Conservation (phyloP, 2,329 filamentous ascomycete species). For the Mycosphaerelloides madeirae region DNA sequence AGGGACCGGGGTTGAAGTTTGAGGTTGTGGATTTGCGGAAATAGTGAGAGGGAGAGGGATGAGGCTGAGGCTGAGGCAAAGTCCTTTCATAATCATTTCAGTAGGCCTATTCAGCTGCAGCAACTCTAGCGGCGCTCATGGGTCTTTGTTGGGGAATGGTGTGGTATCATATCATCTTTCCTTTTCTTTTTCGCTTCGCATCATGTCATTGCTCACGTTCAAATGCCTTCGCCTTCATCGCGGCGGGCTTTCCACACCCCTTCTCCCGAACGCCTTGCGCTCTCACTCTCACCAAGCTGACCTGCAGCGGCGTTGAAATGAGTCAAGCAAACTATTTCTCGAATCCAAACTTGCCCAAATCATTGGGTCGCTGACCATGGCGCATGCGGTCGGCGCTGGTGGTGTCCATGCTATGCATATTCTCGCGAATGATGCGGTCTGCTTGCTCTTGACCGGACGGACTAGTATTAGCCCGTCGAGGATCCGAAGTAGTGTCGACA, state of each 20-base stretch:
- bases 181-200: no score
- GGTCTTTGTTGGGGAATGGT: no score
- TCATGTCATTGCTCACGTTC: no score
- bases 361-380: constrained; percentile 41
- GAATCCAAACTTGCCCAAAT: constrained; percentile 58
- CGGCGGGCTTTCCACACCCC: no score
- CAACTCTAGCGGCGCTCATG: no score
- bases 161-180: no score
- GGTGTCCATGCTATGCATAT: constrained; percentile 46
- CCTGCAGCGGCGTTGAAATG: background rate
- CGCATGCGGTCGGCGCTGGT: constrained; percentile 31
- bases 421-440: constrained; percentile 60
- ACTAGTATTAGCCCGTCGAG: constrained; percentile 4
- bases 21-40: constrained; percentile 60
- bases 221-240: no score
- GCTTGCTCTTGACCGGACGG: constrained; percentile 45
- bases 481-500: constrained; percentile 36
- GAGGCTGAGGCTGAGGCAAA: no score
- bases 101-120: no score
- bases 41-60: background rate
- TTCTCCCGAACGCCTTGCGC: no score
- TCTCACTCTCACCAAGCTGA: background rate
- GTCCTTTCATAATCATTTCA: no score
- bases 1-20: constrained; percentile 54
- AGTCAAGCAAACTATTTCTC: constrained; percentile 37